A percentile compares a stretch with the other conserved stretches of the same genome.
Evolutionary conservation across 2,329 filamentous ascomycete species (phyloP).

Genomic region (Capronia americana): DNA sequence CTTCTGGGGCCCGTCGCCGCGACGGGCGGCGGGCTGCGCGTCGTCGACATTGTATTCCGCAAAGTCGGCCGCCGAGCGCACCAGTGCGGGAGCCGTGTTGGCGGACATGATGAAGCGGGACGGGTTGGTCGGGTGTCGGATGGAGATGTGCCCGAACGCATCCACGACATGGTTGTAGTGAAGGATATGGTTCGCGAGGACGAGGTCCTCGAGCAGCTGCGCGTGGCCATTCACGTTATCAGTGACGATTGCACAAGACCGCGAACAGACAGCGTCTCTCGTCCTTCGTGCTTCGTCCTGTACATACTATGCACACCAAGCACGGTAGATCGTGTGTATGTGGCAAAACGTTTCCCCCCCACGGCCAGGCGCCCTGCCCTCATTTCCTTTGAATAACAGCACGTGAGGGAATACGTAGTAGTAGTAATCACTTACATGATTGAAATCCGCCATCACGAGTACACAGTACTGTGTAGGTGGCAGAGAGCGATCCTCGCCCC

Average conservation of each 20-base stretch:
- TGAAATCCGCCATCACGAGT: neutral
- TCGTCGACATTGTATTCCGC: slow-evolving; percentile 55
- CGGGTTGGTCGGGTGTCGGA: slow-evolving; percentile 56
- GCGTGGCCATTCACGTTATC: neutral
- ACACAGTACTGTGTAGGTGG: too few relatives aligned
- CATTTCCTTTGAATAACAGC: neutral
- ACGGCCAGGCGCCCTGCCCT: too few relatives aligned
- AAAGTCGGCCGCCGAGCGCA: slow-evolving; percentile 53
- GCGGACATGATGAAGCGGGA: slow-evolving; percentile 58
- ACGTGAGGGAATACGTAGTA: neutral
- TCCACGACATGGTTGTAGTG: slow-evolving; percentile 58
- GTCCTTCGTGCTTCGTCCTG: neutral
- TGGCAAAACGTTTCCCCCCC: neutral
- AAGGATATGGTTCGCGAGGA: slow-evolving; percentile 59
- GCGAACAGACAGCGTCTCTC: neutral
- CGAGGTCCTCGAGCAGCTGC: slow-evolving; percentile 42
- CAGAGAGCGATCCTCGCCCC: too few relatives aligned
- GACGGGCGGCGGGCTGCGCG: slow-evolving; percentile 51
- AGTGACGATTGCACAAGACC: neutral
- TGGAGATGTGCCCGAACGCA: slow-evolving; percentile 62
- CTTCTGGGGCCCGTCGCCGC: slow-evolving; percentile 46
- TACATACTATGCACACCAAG: neutral
- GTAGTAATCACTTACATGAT: neutral
- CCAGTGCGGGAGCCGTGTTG: slow-evolving; percentile 55
- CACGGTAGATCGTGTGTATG: neutral